Evolutionary conservation across 2,329 filamentous ascomycete genomes (phyloP), one percentile per base, ranked within the genome.

Genomic region (Pleomassaria siparia): DNA sequence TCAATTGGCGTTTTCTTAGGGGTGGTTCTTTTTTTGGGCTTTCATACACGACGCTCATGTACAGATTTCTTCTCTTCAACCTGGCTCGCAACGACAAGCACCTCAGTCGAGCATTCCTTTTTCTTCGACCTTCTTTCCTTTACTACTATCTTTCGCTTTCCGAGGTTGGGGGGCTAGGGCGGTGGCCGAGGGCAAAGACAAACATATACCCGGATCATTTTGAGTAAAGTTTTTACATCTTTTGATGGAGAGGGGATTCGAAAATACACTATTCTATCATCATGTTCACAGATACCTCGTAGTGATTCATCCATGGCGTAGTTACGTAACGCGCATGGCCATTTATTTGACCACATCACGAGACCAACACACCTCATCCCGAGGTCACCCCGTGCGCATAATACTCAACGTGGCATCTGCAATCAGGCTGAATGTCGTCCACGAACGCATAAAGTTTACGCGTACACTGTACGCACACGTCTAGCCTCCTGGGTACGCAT

Each of bases 31-130:
- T 32, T 45, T 40, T 20, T 18, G 20, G 22, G 6, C 10, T 12
- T 45, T 40, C 25, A 11, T 32, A 16, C 25, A 47, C 44, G 44
- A 47, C 37, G 39, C 37, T 30, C 29, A 42, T 47, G 44, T 47
- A 40, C 18, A 43, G 32, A 42, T 43, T 33, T 43, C 26, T 47
- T 35, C 25, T 30, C 35, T 39, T 25, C 37, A 24, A n/a, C n/a
- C 40, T 30, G 22, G 25, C 30, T 35, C 37, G 28, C 37, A 18
- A 9, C 35, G 28, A 7, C 25, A 36, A 46, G 5, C n/a, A 16
- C 29, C 40, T 20, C 35, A 9, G 35, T 42, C 40, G 40, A 42
- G 40, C 40, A 30, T 29, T 42, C 26, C 10, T 24, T 40, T 40
- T 40, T 25, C 4, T 12, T 30, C 24, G n/a, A n/a, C n/a, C n/a